Conservation (phyloP, 1,284 basidiomycete species). For the Ustilago nuda region DNA sequence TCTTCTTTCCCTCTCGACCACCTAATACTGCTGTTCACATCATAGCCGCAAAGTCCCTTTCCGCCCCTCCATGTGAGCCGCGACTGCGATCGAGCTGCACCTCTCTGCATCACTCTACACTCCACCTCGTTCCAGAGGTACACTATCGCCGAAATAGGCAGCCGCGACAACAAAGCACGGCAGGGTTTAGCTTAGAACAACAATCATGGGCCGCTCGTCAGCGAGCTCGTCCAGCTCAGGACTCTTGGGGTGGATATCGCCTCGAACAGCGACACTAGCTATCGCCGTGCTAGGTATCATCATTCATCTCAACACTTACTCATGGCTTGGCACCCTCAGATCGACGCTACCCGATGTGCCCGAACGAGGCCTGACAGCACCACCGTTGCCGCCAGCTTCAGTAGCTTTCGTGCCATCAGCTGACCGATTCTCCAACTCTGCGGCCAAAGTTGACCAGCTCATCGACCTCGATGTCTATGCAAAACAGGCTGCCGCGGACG, state of each 20-base stretch:
- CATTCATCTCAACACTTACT: constrained; percentile 50
- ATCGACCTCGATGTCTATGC: constrained; percentile 17
- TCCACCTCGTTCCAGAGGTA: background rate
- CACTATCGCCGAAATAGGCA: background rate
- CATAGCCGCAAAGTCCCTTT: background rate
- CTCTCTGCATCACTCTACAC: background rate
- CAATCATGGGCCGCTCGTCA: constrained; percentile 19
- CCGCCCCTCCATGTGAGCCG: background rate
- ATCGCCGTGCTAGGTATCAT: constrained; percentile 57
- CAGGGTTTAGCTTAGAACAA: background rate
- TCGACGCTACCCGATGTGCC: constrained; percentile 51
- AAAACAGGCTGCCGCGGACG: constrained; percentile 8
- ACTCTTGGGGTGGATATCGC: constrained; percentile 38
- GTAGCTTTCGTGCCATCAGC: constrained; percentile 13
- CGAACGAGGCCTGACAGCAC: constrained; percentile 10
- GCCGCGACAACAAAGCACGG: background rate
- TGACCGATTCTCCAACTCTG: constrained; percentile 28
- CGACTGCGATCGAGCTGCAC: background rate
- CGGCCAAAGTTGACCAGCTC: constrained; percentile 23
- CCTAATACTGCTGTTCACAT: background rate
- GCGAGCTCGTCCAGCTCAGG: constrained; percentile 21
- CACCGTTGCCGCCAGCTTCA: constrained; percentile 13
- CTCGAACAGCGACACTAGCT: constrained; percentile 49
- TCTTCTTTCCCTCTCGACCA: background rate
- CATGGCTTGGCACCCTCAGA: constrained; percentile 42